Evolutionary conservation across 768 basidiomycete genomes (phyloP), one percentile per base, ranked within the genome.

Genomic region (Boletus reticulatus): DNA sequence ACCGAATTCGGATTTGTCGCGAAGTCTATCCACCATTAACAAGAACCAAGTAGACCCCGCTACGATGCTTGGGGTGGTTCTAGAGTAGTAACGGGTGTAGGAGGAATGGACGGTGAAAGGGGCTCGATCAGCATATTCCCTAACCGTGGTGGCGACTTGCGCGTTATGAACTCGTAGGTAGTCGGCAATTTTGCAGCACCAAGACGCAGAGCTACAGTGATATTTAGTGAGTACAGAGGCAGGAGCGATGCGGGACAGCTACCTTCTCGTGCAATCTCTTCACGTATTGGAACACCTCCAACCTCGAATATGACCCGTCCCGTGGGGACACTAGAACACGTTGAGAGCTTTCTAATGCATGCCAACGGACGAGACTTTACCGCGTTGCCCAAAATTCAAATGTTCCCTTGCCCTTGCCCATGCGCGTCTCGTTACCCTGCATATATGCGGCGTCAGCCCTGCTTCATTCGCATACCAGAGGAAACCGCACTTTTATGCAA

Each of bases 361-460:
- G 9, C 16, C 20, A 13, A 51, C 41, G 48, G 13, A 58, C 1
- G 10, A 9, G 7, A 36, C 67, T 84, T 52, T 63, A 93, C 92
- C 92, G 84, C 55, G 89, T 92, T 27, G 95, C 92, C 97, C 97
- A 99, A 70, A 81, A 98, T 68, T 98, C 97, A 64, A 98, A 98
- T 0, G 89, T 84, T 44, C 97, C 97, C 72, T 99, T 99, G 56
- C 97, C 97, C 75, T 98, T 98, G 48, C 97, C 97, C 97, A 98
- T 98, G 80, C 97, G 89, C 6, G 94, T 95, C 73, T 98, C 95
- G 64, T 97, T 98, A 51, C 97, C 96, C 92, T 94, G 56, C 7
- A 34, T 16, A 24, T 31, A 46, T 46, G 41, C 11, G 36, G 34
- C 44, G 20, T 67, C 19, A 62, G 13, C 13, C 42, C 44, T 7